These are phyloP conservation scores for Lichina pygmaea DNA, from an alignment of 495 filamentous ascomycete genomes.

Conservation along the genomic window DNA sequence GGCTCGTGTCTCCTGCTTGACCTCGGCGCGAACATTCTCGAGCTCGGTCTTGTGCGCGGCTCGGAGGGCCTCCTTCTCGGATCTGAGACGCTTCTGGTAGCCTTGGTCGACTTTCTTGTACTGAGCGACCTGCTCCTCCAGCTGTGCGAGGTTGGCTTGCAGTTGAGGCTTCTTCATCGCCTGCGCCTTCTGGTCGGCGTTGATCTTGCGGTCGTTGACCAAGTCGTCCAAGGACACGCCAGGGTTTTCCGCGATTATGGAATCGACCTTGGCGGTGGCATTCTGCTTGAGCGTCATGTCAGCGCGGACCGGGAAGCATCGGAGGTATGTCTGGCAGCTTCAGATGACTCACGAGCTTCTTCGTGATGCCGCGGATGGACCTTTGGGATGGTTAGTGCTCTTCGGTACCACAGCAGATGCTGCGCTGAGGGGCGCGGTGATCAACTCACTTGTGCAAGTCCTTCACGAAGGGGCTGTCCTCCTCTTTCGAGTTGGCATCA, in stretches of 20 bases:
- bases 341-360: slow-evolving; percentile 49
- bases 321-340: background rate
- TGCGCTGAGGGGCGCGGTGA: background rate
- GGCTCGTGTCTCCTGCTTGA: slow-evolving; percentile 25
- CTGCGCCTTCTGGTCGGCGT: slow-evolving; percentile 73
- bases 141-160: slow-evolving; percentile 40
- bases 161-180: slow-evolving; percentile 71
- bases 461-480: slow-evolving; percentile 51
- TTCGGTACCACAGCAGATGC: background rate
- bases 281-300: slow-evolving; percentile 21
- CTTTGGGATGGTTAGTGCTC: slow-evolving; percentile 16
- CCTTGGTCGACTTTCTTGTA: slow-evolving; percentile 63
- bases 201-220: slow-evolving; percentile 60
- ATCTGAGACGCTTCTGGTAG: slow-evolving; percentile 36
- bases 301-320: background rate
- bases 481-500: slow-evolving; percentile 20
- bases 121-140: slow-evolving; percentile 60
- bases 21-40: slow-evolving; percentile 30
- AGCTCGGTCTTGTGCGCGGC: slow-evolving; percentile 42
- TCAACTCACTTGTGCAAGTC: slow-evolving; percentile 58
- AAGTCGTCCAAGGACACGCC: slow-evolving; percentile 61
- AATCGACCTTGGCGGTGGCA: slow-evolving; percentile 50
- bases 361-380: slow-evolving; percentile 59
- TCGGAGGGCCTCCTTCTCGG: slow-evolving; percentile 47
- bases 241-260: slow-evolving; percentile 49